Evolutionary conservation across 495 filamentous ascomycete genomes (phyloP), one percentile per base, ranked within the genome.

Genomic region (Cudoniella acicularis): DNA sequence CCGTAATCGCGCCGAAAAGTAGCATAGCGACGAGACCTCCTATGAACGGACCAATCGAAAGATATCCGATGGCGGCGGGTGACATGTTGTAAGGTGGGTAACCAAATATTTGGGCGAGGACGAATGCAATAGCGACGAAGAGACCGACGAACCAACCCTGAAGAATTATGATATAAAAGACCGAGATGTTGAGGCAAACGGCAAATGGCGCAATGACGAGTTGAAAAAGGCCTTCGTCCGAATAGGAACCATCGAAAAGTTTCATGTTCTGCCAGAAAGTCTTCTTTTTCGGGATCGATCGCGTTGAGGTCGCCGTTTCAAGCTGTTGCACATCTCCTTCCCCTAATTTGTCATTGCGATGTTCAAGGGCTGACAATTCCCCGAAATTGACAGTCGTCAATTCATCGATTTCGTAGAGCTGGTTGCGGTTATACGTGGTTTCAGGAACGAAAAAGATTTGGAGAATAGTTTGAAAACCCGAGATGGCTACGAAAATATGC

Each of bases 71-170:
- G 62, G 83, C 79, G 9, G 80, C 79, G 2, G 84, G 75, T 9
- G 73, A 74, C 43, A 74, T 75, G 52, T 79, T 78, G 59, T 87
- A 88, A 0, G 85, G 83, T 8, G 72, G 62, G 11, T 66, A 73
- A 8, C 77, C 75, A 6, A 88, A 73, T 53, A 87, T 81, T 46
- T 74, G 71, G 8, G 75, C 17, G 85, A 75, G 0, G 82, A 87
- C 1, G 79, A 73, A 6, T 83, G 20, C 75, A 82, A 63, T 86
- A 85, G 30, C 85, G 69, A 52, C 87, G 80, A 62, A 87, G 85
- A 72, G 86, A 85, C 69, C 80, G 79, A 42, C 85, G 73, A 43
- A 87, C 76, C 77, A 80, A 1, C 83, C 85, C 65, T 87, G 86
- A 11, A 77, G 79, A 62, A 87, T 82, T 30, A 84, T 83, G 25